phyloP scores from a whole-genome alignment of 2,329 filamentous ascomycete species.

The Neonectria faginata region DNA sequence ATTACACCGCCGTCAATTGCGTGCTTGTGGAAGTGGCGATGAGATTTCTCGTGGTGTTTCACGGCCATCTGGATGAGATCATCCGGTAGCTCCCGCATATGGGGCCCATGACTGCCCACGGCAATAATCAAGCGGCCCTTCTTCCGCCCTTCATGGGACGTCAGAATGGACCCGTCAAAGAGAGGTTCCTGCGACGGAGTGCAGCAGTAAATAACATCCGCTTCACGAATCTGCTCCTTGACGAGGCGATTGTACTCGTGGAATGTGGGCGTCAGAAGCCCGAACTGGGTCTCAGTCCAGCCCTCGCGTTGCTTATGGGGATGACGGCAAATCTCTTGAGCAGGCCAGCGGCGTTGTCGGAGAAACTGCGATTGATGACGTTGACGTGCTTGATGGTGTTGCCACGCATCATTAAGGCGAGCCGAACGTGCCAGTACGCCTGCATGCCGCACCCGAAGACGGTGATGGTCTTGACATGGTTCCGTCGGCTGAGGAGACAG shows the following conservation, averaged over 20 bases:
- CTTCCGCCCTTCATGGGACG: slow-evolving; percentile 74
- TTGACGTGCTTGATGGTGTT: slow-evolving; percentile 81
- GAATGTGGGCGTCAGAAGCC: slow-evolving; percentile 75
- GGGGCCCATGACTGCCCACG: slow-evolving; percentile 74
- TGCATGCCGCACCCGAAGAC: slow-evolving; percentile 92
- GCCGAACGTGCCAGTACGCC: slow-evolving; percentile 93
- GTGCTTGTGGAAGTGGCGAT: slow-evolving; percentile 75
- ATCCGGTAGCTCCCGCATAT: slow-evolving; percentile 87
- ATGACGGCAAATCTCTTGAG: slow-evolving; percentile 62
- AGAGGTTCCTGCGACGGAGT: slow-evolving; percentile 80
- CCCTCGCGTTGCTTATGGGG: slow-evolving; percentile 66
- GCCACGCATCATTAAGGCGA: slow-evolving; percentile 80
- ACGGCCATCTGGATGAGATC: slow-evolving; percentile 77
- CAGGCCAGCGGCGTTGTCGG: slow-evolving; percentile 64
- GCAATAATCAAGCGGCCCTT: slow-evolving; percentile 80
- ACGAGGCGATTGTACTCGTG: slow-evolving; percentile 74
- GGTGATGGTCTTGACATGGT: slow-evolving; percentile 78
- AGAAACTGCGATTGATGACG: slow-evolving; percentile 82
- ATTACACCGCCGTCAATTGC: slow-evolving; percentile 73
- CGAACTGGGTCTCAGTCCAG: slow-evolving; percentile 75
- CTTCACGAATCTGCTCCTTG: slow-evolving; percentile 75
- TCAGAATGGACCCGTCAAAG: slow-evolving; percentile 80
- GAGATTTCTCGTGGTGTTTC: slow-evolving; percentile 56
- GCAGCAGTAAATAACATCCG: slow-evolving; percentile 89
- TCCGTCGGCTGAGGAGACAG: slow-evolving; percentile 73